These are phyloP conservation scores for Diaporthe sp. DNA, from an alignment of 2,329 filamentous ascomycete genomes.

Conservation along the genomic window DNA sequence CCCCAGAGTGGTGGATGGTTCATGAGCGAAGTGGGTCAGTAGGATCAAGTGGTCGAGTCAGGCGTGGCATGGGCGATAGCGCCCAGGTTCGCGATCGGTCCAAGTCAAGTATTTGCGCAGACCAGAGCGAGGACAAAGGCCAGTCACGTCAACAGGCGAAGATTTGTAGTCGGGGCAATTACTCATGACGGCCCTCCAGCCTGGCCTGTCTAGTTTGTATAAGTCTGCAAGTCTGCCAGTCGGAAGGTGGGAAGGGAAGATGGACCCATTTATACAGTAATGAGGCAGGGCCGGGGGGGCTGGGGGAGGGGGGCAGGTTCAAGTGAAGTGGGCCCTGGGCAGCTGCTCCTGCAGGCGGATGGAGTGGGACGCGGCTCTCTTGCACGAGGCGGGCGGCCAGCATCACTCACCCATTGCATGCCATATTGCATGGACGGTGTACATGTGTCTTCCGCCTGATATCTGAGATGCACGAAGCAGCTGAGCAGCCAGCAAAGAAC, in stretches of 20 bases:
- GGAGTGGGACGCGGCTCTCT: background rate
- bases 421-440: background rate
- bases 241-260: no score
- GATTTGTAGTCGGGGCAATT: background rate
- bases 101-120: background rate
- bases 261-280: no score
- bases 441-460: background rate
- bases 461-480: background rate
- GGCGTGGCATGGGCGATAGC: background rate
- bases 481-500: background rate
- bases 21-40: background rate
- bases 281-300: no score
- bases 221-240: background rate
- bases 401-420: background rate
- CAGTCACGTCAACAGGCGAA: background rate
- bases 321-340: background rate
- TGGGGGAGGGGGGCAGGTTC: background rate
- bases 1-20: background rate
- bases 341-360: background rate
- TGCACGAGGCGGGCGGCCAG: background rate
- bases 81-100: background rate
- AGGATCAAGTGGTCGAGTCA: conserved; percentile 17
- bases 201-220: background rate
- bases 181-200: background rate
- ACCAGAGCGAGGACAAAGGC: background rate